These are phyloP conservation scores for Umbelopsis ramanniana DNA, from an alignment of 192 early-diverging fungal genomes.

Conservation along the genomic window DNA sequence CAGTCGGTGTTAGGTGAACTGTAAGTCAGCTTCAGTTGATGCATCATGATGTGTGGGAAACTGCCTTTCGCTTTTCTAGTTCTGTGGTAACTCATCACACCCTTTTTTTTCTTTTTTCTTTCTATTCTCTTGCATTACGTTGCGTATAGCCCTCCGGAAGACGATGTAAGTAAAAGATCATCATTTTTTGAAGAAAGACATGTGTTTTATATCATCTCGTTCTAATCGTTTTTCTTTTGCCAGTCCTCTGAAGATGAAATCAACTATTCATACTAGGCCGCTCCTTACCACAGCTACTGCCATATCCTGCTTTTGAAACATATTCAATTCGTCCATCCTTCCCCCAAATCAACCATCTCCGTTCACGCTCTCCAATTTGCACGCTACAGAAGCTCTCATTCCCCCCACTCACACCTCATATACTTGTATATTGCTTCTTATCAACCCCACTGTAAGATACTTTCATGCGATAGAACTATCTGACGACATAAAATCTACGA, in stretches of 20 bases:
- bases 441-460: slow-evolving; percentile 4
- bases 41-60: no score
- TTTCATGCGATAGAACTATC: slow-evolving; percentile 6
- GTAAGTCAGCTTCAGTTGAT: slow-evolving; percentile 32
- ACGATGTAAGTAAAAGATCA: slow-evolving; percentile 2
- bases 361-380: background rate
- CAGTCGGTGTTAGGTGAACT: slow-evolving; percentile 54
- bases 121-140: background rate
- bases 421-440: slow-evolving; percentile 6
- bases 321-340: no score
- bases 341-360: background rate
- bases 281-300: background rate
- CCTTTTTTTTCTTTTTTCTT: background rate
- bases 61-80: no score
- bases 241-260: slow-evolving; percentile 18
- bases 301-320: no score
- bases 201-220: background rate
- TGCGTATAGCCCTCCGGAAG: background rate
- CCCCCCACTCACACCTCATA: background rate
- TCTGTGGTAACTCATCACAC: no score
- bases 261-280: slow-evolving; percentile 11
- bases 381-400: background rate
- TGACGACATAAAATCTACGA: background rate
- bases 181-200: background rate
- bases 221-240: background rate